Evolutionary conservation across 177 flowering plant species (phyloP), one percentile per base, ranked within the genome.

Genomic region (Telopea speciosissima): DNA sequence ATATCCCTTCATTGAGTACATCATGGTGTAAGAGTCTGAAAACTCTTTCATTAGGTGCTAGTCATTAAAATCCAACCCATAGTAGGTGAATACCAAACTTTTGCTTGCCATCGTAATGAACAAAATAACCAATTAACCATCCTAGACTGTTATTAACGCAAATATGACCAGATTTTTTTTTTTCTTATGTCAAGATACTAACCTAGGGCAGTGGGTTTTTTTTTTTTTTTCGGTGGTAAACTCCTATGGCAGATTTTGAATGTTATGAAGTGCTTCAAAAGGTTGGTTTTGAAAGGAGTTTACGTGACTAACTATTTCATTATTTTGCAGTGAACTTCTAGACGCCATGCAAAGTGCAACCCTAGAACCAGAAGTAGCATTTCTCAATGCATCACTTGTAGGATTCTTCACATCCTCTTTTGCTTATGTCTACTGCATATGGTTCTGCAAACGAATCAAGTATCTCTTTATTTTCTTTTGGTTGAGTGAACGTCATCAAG

Each of bases 301-400:
- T 49, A 49, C 1, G 7, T 49, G 54, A 49, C 17, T 12, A 49
- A 49, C 54, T 3, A 49, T 49, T 13, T 49, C 54, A 12, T 49
- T 49, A 49, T 49, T 58, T 69, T 74, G 73, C 89, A 93, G 98
- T 84, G 91, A 90, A 67, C 94, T 93, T 72, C 75, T 91, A 56
- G 83, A 84, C 44, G 73, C 78, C 28, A 89, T 93, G 91, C 93
- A 89, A 82, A 82, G 86, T 62, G 96, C 91, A 45, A 87, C 87
- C 6, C 73, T 91, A 68, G 87, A 86, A 65, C 96, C 91, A 17
- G 97, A 93, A 82, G 86, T 81, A 64, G 91, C 94, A 26, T 83
- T 90, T 78, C 86, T 90, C 62, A 89, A 94, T 80, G 95, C 98
- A 68, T 87, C 84, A 63, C 91, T 90, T 62, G 96, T 90, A 84